phyloP scores from a whole-genome alignment of 805 yeast genomes.

The Yarrowia sp. region DNA sequence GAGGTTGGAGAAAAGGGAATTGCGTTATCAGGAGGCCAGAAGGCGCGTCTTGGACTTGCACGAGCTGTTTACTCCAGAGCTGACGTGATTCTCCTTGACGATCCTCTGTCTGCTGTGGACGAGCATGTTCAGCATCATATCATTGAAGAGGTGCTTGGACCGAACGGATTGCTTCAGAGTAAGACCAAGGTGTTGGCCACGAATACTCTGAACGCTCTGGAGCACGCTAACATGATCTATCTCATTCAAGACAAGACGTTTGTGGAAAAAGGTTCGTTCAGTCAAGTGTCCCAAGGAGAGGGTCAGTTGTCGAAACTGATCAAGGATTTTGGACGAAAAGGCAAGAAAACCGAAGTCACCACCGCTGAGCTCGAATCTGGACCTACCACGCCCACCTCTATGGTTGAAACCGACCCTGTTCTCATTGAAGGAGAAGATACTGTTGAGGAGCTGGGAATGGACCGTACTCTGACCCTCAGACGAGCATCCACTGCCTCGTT shows the following conservation, averaged over 20 bases:
- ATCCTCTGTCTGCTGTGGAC: slow-evolving; percentile 94
- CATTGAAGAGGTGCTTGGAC: slow-evolving; percentile 72
- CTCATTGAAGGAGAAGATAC: slow-evolving; percentile 11
- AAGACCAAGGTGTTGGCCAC: slow-evolving; percentile 83
- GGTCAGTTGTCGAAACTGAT: slow-evolving; percentile 43
- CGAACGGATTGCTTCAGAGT: slow-evolving; percentile 70
- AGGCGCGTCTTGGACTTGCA: slow-evolving; percentile 92
- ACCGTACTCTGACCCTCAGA: slow-evolving; percentile 17
- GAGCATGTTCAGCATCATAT: slow-evolving; percentile 93
- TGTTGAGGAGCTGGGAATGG: slow-evolving; percentile 19
- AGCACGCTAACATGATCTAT: slow-evolving; percentile 71
- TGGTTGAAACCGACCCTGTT: slow-evolving; percentile 14
- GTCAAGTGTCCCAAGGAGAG: slow-evolving; percentile 53
- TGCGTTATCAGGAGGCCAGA: slow-evolving; percentile 95
- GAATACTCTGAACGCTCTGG: slow-evolving; percentile 76
- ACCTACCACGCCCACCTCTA: neutral
- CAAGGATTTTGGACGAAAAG: slow-evolving; percentile 42
- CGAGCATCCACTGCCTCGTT: slow-evolving; percentile 19
- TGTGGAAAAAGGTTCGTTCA: slow-evolving; percentile 64
- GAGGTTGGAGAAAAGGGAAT: slow-evolving; percentile 98
- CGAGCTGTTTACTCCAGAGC: slow-evolving; percentile 96
- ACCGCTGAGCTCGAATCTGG: neutral
- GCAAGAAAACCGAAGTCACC: neutral
- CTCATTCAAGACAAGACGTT: slow-evolving; percentile 60
- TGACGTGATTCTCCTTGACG: slow-evolving; percentile 88